Base-by-base conservation (phyloP, 306 rosid species). In the Cicer chorassanicum region DNA sequence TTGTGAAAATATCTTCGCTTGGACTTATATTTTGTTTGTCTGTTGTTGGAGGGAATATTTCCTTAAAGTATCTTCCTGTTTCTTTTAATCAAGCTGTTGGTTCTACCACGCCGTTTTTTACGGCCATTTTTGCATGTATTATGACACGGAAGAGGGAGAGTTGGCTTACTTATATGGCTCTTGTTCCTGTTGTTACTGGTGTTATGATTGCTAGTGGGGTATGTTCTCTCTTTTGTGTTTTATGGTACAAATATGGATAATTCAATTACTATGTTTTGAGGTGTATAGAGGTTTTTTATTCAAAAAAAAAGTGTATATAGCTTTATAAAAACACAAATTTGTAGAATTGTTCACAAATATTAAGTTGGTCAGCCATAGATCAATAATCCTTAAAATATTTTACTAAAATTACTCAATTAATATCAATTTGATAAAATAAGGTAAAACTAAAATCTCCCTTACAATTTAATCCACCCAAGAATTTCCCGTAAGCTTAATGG, bases 1-100 rank as follows among this genome's bases (percentile, higher is more conserved):
- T 81, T 15, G 2, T 81, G 66, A 81, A 81, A 74, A 78, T 84
- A 8, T 74, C 82, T 2, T 49, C 79, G 0, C 21, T 84, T 48
- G 83, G 88, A 53, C 83, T 84, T 41, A 75, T 84, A 10, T 84
- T 84, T 48, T 84, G 85, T 50, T 74, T 84, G 54, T 84, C 83
- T 46, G 85, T 84, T 7, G 88, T 84, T 0, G 85, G 85, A 5
- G 88, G 85, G 21, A 84, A 81, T 60, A 81, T 84, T 34, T 84
- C 88, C 8, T 54, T 84, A 14, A 65, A 70, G 5, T 84, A 78
- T 69, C 79, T 84, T 0, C 88, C 85, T 1, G 85, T 84, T 8
- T 84, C 88, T 8, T 81, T 84, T 55, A 84, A 84, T 60, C 88
- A 84, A 70, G 88, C 88, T 6, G 64, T 84, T 15, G 88, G 88